Evolutionary conservation across 2,329 filamentous ascomycete species (phyloP).

Genomic region (Ambrosiella beaveri): DNA sequence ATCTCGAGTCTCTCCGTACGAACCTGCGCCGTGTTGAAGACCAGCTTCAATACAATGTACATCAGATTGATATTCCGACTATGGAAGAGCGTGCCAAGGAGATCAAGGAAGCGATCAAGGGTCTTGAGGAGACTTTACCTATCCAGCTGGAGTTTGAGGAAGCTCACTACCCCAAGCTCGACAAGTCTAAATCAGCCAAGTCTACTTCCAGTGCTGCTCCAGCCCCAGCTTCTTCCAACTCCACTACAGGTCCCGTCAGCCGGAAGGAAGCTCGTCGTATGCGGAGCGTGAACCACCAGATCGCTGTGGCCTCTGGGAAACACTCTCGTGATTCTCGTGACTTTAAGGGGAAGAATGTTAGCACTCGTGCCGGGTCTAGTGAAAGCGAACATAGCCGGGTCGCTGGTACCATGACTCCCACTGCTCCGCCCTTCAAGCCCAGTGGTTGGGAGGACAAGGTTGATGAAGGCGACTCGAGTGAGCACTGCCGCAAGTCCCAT

Average conservation of each 20-base stretch:
- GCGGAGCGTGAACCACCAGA: constrained; percentile 10
- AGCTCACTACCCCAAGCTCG: constrained; percentile 23
- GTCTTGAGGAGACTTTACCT: constrained; percentile 31
- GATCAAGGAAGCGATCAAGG: constrained; percentile 28
- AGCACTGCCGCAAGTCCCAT: neutral
- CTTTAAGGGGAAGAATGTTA: constrained; percentile 3
- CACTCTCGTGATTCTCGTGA: neutral
- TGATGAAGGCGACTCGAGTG: neutral
- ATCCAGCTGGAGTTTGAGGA: constrained; percentile 30
- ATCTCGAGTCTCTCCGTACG: constrained; percentile 38
- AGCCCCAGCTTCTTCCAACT: neutral
- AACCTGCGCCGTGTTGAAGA: constrained; percentile 27
- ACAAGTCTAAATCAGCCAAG: constrained; percentile 14
- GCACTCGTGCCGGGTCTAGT: constrained; percentile 2
- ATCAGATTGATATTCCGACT: constrained; percentile 41
- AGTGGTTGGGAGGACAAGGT: neutral
- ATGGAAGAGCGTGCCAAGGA: constrained; percentile 28
- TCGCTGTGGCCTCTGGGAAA: neutral
- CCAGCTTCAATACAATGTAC: constrained; percentile 42
- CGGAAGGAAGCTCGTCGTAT: constrained; percentile 10
- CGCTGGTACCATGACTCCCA: constrained; percentile 4
- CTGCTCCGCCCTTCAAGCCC: constrained; percentile 9
- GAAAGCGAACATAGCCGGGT: constrained; percentile 5
- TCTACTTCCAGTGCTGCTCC: neutral
- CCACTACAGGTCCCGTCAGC: constrained; percentile 1